Evolutionary conservation across 345 rosid genomes (phyloP).

Genomic region (Brassica juncea): DNA sequence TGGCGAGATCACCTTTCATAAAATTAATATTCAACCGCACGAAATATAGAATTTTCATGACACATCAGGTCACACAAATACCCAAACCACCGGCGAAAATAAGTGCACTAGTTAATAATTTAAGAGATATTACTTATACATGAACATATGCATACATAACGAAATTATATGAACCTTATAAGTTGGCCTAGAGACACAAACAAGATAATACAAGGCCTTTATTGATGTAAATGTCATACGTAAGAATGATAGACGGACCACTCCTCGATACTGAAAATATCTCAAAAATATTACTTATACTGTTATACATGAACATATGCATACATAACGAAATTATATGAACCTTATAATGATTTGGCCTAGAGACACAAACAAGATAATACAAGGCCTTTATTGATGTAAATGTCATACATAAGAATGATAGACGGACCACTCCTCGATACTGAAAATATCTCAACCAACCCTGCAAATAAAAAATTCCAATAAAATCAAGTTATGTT

Average conservation of each 20-base stretch:
- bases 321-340: not conserved
- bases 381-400: constrained; percentile 24
- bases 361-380: constrained; percentile 16
- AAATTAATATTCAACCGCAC: too few relatives aligned
- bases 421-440: not conserved
- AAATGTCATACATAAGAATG: not conserved
- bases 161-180: constrained; percentile 9
- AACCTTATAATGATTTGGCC: constrained; percentile 7
- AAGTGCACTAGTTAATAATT: not conserved
- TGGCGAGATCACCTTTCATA: too few relatives aligned
- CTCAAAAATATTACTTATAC: not conserved
- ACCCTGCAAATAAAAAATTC: constrained; percentile 16
- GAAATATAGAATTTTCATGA: too few relatives aligned
- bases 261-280: not conserved
- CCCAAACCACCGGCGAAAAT: not conserved
- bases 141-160: not conserved
- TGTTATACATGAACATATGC: not conserved
- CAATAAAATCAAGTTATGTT: constrained; percentile 2
- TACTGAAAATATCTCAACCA: constrained; percentile 26
- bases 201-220: constrained; percentile 11
- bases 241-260: not conserved
- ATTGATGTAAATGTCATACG: constrained; percentile 11
- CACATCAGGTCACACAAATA: not conserved
- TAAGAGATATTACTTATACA: not conserved
- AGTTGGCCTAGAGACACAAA: constrained; percentile 12